A percentile compares a stretch with the other conserved stretches of the same genome.
Evolutionary conservation across 2,329 filamentous ascomycete genomes (phyloP).

Genomic region (Aureobasidium zeae): DNA sequence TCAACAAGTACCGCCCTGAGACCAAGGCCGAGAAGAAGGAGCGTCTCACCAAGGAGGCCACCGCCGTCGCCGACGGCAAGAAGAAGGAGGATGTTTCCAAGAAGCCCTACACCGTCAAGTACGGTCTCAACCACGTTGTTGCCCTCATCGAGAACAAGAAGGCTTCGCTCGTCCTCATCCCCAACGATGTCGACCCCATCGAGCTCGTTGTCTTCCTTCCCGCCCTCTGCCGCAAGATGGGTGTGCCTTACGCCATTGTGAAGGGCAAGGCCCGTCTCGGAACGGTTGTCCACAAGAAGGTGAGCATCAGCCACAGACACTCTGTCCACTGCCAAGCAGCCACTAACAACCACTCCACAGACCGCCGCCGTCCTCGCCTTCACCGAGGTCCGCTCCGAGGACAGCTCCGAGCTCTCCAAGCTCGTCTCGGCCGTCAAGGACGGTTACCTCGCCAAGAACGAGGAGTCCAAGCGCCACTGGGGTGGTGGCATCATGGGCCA

Average conservation of each 20-base stretch:
- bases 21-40: conserved; percentile 99
- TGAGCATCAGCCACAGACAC: conserved; percentile 32
- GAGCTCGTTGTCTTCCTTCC: conserved; percentile 99
- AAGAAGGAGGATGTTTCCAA: conserved; percentile 99
- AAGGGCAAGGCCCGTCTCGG: conserved; percentile 99
- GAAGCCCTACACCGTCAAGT: conserved; percentile 99
- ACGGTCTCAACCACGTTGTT: conserved; percentile 99
- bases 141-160: conserved; percentile 99
- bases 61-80: conserved; percentile 95
- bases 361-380: conserved; percentile 92
- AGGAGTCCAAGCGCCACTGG: conserved; percentile 87
- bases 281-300: conserved; percentile 99
- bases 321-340: background rate
- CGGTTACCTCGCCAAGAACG: conserved; percentile 92
- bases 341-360: conserved; percentile 43
- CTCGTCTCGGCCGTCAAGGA: conserved; percentile 95
- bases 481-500: conserved; percentile 98
- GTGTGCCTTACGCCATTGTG: conserved; percentile 96
- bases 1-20: conserved; percentile 99
- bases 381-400: conserved; percentile 94
- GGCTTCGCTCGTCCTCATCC: conserved; percentile 93
- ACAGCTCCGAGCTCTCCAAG: conserved; percentile 97
- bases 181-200: conserved; percentile 99
- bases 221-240: conserved; percentile 99
- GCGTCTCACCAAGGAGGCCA: conserved; percentile 95